Percentiles rank a stretch among this genome's conserved stretches.
These are phyloP conservation scores for Cryptococcus deneoformans DNA, from an alignment of 1,284 basidiomycete genomes.

Conservation along the genomic window DNA sequence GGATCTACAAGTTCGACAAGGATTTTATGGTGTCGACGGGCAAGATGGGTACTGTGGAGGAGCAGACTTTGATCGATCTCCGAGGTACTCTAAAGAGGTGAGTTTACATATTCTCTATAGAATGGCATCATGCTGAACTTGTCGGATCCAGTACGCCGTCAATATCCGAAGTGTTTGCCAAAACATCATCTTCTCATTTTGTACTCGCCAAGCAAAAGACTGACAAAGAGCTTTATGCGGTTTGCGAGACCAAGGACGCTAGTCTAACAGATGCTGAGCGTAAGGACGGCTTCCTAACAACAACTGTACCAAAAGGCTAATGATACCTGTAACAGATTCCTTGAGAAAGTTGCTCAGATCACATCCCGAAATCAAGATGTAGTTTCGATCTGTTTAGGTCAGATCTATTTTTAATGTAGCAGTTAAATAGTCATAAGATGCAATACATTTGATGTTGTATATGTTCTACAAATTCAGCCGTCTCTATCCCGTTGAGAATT, in stretches of 20 bases:
- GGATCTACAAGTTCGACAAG: neutral
- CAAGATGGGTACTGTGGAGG: constrained; percentile 12
- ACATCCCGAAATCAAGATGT: neutral
- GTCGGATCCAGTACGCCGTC: constrained; percentile 4
- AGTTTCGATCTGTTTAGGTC: no score
- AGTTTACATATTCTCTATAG: neutral
- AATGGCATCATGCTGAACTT: neutral
- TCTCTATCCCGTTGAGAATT: no score
- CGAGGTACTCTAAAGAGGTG: constrained; percentile 14
- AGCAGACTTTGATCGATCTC: constrained; percentile 12
- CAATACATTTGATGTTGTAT: no score
- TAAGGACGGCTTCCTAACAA: constrained; percentile 8
- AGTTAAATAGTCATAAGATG: no score
- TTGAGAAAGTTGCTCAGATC: neutral
- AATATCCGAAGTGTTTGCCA: constrained; percentile 25
- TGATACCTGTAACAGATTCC: neutral
- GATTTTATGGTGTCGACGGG: neutral
- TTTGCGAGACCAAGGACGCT: constrained; percentile 30
- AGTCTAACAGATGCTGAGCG: constrained; percentile 43
- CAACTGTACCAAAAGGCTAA: neutral
- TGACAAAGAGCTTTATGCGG: constrained; percentile 25
- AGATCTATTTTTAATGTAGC: no score
- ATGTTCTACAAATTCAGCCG: no score
- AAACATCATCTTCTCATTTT: constrained; percentile 21
- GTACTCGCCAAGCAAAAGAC: constrained; percentile 20